Percentiles rank a stretch among this genome's conserved stretches.
These are phyloP conservation scores for Paracoccidioides brasiliensis DNA, from an alignment of 2,329 filamentous ascomycete species.

Conservation along the genomic window DNA sequence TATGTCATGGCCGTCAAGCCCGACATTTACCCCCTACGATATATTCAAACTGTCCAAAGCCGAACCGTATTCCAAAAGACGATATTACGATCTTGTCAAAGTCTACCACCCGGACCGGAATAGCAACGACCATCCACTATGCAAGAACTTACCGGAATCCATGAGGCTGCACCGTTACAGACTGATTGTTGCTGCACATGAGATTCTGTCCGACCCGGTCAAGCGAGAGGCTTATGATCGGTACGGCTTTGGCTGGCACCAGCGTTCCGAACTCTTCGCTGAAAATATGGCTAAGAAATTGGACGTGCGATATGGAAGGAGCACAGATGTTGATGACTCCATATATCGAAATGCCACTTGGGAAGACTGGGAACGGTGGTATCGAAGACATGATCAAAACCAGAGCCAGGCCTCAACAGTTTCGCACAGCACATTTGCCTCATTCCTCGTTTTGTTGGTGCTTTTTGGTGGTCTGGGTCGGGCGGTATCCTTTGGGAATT, in stretches of 20 bases:
- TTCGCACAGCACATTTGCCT: conserved; percentile 66
- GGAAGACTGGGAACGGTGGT: conserved; percentile 92
- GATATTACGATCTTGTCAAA: conserved; percentile 87
- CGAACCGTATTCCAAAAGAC: conserved; percentile 64
- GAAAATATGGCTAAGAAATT: conserved; percentile 13
- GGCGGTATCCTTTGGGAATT: conserved; percentile 52
- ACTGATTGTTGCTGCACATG: conserved; percentile 74
- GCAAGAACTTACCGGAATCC: conserved; percentile 41
- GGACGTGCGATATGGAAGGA: conserved; percentile 20
- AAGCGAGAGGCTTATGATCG: conserved; percentile 73
- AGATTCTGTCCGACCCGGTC: conserved; percentile 67
- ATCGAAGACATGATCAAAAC: conserved; percentile 37
- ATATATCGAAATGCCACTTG: conserved; percentile 74
- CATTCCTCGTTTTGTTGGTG: conserved; percentile 56
- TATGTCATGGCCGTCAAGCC: conserved; percentile 32
- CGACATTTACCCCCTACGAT: conserved; percentile 64
- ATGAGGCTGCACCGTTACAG: conserved; percentile 78
- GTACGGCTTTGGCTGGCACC: conserved; percentile 68
- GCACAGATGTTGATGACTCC: conserved; percentile 29
- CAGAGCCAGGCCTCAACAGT: conserved; percentile 28
- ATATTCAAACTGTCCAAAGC: conserved; percentile 54
- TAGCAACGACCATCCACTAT: conserved; percentile 30
- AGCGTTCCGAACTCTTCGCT: conserved; percentile 18
- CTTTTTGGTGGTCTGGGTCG: conserved; percentile 60
- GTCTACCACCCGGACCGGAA: conserved; percentile 80